phyloP scores from a whole-genome alignment of 805 yeast genomes.

The Gaillardinia entomophila region DNA sequence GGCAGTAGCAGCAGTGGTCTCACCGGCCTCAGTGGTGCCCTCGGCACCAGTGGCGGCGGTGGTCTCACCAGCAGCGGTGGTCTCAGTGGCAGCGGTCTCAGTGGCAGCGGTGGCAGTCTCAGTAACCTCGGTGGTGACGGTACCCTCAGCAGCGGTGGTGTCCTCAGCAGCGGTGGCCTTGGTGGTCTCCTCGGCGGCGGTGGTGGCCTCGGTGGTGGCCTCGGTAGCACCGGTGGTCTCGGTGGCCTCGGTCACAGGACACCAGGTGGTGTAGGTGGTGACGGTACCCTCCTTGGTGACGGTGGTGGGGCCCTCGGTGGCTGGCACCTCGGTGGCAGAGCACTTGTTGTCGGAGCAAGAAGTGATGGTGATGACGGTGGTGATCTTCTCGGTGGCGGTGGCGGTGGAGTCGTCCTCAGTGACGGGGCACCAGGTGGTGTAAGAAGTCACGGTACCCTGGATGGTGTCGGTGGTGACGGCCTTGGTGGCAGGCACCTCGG shows the following conservation, averaged over 20 bases:
- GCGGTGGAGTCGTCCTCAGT: constrained; percentile 2
- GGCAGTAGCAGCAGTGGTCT: constrained; percentile 5
- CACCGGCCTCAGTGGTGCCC: constrained; percentile 3
- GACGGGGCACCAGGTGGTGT: constrained; percentile 21
- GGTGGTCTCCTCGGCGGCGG: constrained; percentile 1
- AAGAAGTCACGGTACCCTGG: constrained; percentile 10
- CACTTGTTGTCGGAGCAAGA: constrained; percentile 15
- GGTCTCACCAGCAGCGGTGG: constrained; percentile 2
- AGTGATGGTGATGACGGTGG: constrained; percentile 12
- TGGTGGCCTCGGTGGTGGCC: constrained; percentile 4
- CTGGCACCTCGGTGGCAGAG: constrained; percentile 17
- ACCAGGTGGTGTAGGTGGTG: constrained; percentile 27
- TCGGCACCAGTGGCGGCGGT: constrained; percentile 7
- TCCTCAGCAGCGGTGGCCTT: constrained; percentile 3
- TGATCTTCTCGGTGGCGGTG: constrained; percentile 1
- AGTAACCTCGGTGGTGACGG: constrained; percentile 1
- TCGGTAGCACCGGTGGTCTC: constrained; percentile 9
- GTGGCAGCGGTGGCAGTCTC: constrained; percentile 3
- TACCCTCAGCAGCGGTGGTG: constrained; percentile 1
- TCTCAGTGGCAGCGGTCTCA: constrained; percentile 2
- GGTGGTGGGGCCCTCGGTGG: constrained; percentile 25
- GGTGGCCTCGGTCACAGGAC: constrained; percentile 22
- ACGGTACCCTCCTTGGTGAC: constrained; percentile 11
- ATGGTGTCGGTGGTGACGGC: constrained; percentile 8
- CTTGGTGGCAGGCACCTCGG: constrained; percentile 13